Conservation (phyloP, 345 rosid genomes). For the Boechera stricta region DNA sequence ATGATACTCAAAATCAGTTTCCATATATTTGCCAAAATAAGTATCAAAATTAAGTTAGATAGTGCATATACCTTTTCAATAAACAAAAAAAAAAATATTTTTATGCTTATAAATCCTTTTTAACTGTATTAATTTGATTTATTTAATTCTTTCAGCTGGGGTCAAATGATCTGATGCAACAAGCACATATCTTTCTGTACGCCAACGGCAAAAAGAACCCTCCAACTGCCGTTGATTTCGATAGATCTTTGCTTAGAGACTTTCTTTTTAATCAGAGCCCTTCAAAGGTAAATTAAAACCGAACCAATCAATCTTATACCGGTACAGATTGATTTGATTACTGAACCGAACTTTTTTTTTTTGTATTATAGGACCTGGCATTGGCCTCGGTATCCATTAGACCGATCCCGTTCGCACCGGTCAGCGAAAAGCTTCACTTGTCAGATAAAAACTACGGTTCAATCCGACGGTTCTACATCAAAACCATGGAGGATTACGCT, state of each 20-base stretch:
- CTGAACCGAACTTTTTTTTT: neutral
- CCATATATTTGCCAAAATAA: neutral
- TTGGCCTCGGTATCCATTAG: slow-evolving; percentile 96
- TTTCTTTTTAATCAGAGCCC: slow-evolving; percentile 84
- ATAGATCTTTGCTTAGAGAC: slow-evolving; percentile 74
- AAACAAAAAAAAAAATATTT: too few species aligned
- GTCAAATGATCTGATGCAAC: slow-evolving; percentile 73
- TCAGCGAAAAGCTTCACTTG: slow-evolving; percentile 76
- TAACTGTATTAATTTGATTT: neutral
- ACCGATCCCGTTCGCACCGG: slow-evolving; percentile 89
- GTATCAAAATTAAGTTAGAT: neutral
- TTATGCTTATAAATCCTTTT: neutral
- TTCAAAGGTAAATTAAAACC: slow-evolving; percentile 58
- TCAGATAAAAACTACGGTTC: slow-evolving; percentile 62
- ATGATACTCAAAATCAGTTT: too few species aligned
- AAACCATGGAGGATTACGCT: slow-evolving; percentile 60
- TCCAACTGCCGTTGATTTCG: slow-evolving; percentile 92
- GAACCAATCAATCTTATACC: neutral
- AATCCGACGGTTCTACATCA: slow-evolving; percentile 58
- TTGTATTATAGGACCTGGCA: slow-evolving; percentile 76
- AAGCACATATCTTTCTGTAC: slow-evolving; percentile 77
- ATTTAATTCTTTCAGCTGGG: slow-evolving; percentile 55
- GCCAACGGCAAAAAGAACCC: slow-evolving; percentile 83
- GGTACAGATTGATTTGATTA: slow-evolving; percentile 24
- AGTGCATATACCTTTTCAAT: too few species aligned